Evolutionary conservation across 73 alveolate genomes (phyloP).

Genomic region (Effrenium voratum): DNA sequence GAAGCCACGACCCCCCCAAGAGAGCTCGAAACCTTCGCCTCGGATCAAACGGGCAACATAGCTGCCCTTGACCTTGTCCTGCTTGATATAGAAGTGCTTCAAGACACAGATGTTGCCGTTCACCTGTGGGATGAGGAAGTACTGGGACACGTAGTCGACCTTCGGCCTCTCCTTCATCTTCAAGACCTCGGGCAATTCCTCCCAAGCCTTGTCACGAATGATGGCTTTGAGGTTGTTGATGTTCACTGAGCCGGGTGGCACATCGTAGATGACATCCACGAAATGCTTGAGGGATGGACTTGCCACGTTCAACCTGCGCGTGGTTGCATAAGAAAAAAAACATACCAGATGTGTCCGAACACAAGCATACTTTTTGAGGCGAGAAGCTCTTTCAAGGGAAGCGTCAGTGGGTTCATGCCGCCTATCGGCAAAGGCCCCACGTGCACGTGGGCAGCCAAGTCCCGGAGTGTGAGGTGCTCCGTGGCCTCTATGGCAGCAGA

Average conservation of each 20-base stretch:
- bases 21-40: not conserved
- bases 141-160: not conserved
- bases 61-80: not conserved
- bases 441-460: not conserved
- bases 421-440: not conserved
- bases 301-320: too few species aligned
- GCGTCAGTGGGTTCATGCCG: not conserved
- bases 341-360: too few species aligned
- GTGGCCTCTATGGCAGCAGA: slow-evolving; percentile 6
- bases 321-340: too few species aligned
- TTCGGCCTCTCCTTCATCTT: not conserved
- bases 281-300: slow-evolving; percentile 1
- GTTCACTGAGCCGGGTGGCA: not conserved
- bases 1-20: not conserved
- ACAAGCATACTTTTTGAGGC: too few species aligned
- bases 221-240: slow-evolving; percentile 9
- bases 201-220: slow-evolving; percentile 31
- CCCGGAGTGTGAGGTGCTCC: slow-evolving; percentile 7
- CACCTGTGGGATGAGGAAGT: not conserved
- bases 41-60: not conserved
- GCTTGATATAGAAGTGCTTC: not conserved
- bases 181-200: not conserved
- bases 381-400: not conserved
- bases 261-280: not conserved
- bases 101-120: not conserved